These are phyloP conservation scores for Myxozyma neglecta DNA, from an alignment of 805 yeast genomes.

Conservation along the genomic window DNA sequence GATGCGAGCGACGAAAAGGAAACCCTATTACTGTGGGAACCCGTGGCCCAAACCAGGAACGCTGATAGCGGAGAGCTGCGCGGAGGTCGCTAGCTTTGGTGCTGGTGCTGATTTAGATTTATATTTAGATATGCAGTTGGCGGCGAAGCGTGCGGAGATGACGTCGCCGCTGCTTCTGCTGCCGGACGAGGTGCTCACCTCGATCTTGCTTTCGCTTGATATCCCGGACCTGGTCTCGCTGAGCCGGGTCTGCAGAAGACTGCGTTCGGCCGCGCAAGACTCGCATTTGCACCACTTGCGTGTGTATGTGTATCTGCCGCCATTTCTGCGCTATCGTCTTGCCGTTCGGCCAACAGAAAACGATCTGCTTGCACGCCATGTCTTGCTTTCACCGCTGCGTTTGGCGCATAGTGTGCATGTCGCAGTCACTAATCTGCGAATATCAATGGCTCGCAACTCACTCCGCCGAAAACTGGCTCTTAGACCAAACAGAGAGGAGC, in stretches of 20 bases:
- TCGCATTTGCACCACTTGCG: constrained; percentile 32
- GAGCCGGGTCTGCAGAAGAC: constrained; percentile 28
- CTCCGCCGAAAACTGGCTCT: constrained; percentile 31
- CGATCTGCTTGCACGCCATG: constrained; percentile 34
- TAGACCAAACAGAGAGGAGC: constrained; percentile 35
- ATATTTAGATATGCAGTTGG: too few relatives aligned
- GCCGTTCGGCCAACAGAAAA: constrained; percentile 31
- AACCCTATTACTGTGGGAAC: too few relatives aligned
- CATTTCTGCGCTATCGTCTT: constrained; percentile 27
- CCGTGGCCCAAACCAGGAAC: too few relatives aligned
- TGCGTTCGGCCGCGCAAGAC: constrained; percentile 33
- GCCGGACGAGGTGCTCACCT: constrained; percentile 35
- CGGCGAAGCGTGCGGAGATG: too few relatives aligned
- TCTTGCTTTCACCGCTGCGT: constrained; percentile 29
- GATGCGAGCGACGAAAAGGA: too few relatives aligned
- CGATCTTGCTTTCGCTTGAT: constrained; percentile 33
- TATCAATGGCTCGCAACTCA: constrained; percentile 32
- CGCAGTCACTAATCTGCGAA: constrained; percentile 25
- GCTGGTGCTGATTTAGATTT: too few relatives aligned
- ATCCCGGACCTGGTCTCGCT: constrained; percentile 35
- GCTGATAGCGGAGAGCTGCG: too few relatives aligned
- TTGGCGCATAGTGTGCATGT: constrained; percentile 32
- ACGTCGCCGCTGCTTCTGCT: constrained; percentile 6
- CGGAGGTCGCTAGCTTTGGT: too few relatives aligned
- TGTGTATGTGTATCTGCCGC: constrained; percentile 24